Conservation (phyloP, 148 eudicot species). For the Silene conica region DNA sequence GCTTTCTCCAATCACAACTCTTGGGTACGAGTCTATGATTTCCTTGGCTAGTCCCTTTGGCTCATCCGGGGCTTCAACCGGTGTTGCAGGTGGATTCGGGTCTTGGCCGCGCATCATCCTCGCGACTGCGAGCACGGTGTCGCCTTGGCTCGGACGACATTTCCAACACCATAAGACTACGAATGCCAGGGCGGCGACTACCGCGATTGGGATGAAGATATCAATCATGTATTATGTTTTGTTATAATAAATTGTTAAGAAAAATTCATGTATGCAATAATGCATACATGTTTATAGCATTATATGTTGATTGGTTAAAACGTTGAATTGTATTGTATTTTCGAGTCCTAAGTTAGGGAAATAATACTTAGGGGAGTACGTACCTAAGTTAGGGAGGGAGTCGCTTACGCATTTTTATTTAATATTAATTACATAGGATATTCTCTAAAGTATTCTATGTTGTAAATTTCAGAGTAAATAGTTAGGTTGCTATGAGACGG, state of each 20-base stretch:
- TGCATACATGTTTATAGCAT: too few species aligned
- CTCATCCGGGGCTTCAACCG: not conserved
- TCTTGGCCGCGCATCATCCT: not conserved
- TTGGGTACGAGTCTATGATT: conserved; percentile 25
- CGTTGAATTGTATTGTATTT: too few species aligned
- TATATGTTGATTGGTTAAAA: too few species aligned
- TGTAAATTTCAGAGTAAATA: too few species aligned
- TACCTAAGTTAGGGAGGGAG: too few species aligned
- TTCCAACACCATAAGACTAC: not conserved
- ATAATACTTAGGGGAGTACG: too few species aligned
- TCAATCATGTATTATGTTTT: not conserved
- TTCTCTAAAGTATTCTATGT: too few species aligned
- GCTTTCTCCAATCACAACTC: conserved; percentile 14
- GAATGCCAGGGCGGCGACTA: not conserved
- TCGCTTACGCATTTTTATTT: too few species aligned
- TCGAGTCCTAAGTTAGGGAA: too few species aligned
- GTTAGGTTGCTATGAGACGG: too few species aligned
- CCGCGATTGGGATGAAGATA: not conserved
- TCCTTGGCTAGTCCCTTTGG: conserved; percentile 22
- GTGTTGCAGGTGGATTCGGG: not conserved
- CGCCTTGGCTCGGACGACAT: not conserved
- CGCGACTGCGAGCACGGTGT: not conserved
- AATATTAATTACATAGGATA: too few species aligned
- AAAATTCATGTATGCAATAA: too few species aligned
- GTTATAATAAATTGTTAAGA: not conserved